A percentile compares a stretch with the other conserved stretches of the same genome.
Evolutionary conservation across 305 asterid species (phyloP).

Genomic region (Solanum hybrid): DNA sequence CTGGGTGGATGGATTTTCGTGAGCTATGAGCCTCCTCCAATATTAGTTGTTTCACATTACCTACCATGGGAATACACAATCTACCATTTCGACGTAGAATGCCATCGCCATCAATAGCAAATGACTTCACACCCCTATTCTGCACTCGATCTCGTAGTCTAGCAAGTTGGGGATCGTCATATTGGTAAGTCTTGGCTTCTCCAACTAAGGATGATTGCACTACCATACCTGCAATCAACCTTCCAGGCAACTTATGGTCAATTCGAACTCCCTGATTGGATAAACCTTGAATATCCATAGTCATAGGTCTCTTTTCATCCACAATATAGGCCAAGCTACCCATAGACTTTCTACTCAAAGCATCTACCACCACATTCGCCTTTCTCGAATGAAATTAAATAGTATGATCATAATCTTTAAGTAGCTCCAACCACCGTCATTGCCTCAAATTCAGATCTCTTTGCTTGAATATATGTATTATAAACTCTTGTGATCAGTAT

Average conservation of each 20-base stretch:
- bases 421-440: neutral
- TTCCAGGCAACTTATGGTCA: neutral
- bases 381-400: neutral
- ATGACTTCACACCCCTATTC: neutral
- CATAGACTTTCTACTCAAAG: neutral
- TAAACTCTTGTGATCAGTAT: too few species aligned
- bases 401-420: neutral
- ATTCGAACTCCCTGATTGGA: neutral
- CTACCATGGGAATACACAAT: neutral
- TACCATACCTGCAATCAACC: neutral
- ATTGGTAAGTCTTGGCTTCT: neutral
- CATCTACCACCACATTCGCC: neutral
- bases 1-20: too few species aligned
- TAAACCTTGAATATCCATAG: neutral
- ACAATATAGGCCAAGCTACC: neutral
- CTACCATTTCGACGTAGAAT: neutral
- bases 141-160: neutral
- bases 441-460: neutral
- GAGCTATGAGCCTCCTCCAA: neutral
- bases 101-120: neutral
- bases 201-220: neutral
- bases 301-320: neutral
- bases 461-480: too few species aligned
- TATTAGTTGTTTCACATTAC: neutral
- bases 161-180: neutral